phyloP scores from a whole-genome alignment of 23 red algal species.

The Gracilaria gracilis region DNA sequence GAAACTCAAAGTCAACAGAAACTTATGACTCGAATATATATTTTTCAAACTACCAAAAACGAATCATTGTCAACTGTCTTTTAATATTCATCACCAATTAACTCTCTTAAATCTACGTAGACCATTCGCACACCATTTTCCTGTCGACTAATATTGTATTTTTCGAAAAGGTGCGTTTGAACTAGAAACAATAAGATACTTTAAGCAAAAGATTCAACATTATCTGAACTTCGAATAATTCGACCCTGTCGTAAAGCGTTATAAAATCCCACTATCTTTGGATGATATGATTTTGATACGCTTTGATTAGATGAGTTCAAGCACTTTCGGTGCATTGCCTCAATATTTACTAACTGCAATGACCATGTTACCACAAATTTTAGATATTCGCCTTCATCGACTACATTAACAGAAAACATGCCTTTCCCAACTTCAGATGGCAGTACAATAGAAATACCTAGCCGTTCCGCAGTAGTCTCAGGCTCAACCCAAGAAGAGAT shows the following conservation, averaged over 20 bases:
- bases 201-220: background rate
- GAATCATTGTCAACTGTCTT: background rate
- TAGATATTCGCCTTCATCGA: slow-evolving; percentile 11
- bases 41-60: no score
- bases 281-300: background rate
- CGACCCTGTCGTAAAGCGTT: background rate
- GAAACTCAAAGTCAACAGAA: no score
- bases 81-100: background rate
- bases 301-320: background rate
- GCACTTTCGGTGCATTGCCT: background rate
- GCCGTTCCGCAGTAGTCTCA: background rate
- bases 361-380: no score
- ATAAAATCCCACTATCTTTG: slow-evolving; percentile 11
- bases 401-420: slow-evolving; percentile 2
- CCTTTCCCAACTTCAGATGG: slow-evolving; percentile 26
- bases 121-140: slow-evolving; percentile 1
- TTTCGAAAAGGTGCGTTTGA: background rate
- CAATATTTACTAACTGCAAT: background rate
- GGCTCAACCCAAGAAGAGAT: slow-evolving; percentile 14
- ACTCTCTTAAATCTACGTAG: slow-evolving; percentile 15
- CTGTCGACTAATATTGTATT: slow-evolving; percentile 13
- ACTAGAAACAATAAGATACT: slow-evolving; percentile 13
- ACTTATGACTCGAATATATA: no score
- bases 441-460: background rate
- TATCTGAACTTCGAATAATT: background rate